Percentiles rank a stretch among this genome's conserved stretches.
Evolutionary conservation across 2,329 filamentous ascomycete species (phyloP).

Genomic region (Fusarium albidum): DNA sequence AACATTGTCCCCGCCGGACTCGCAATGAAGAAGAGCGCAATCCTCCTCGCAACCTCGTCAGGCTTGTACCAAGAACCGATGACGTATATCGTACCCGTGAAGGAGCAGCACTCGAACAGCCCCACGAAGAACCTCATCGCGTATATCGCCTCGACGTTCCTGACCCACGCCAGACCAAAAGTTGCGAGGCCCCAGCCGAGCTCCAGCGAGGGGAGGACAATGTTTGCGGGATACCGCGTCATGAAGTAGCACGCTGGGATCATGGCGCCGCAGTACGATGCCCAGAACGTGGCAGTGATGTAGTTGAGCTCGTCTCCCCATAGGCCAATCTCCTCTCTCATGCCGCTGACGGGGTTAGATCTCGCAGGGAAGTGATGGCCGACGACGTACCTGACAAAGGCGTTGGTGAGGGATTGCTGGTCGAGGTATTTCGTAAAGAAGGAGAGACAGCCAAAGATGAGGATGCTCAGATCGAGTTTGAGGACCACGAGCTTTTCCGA

Average conservation of each 20-base stretch:
- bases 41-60: slow-evolving; percentile 47
- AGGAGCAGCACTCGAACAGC: slow-evolving; percentile 43
- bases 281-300: slow-evolving; percentile 47
- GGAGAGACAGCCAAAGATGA: slow-evolving; percentile 49
- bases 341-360: slow-evolving; percentile 4
- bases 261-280: slow-evolving; percentile 51
- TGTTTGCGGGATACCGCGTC: slow-evolving; percentile 34
- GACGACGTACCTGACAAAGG: slow-evolving; percentile 44
- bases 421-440: slow-evolving; percentile 53
- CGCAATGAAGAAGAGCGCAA: slow-evolving; percentile 52
- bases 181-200: slow-evolving; percentile 39
- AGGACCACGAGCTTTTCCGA: slow-evolving; percentile 46
- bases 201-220: slow-evolving; percentile 47
- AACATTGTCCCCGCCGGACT: slow-evolving; percentile 54
- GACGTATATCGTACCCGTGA: slow-evolving; percentile 48
- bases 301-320: slow-evolving; percentile 24
- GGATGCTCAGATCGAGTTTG: slow-evolving; percentile 48
- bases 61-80: slow-evolving; percentile 56
- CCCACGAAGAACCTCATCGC: slow-evolving; percentile 53
- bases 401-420: slow-evolving; percentile 48
- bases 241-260: slow-evolving; percentile 43
- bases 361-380: slow-evolving; percentile 35
- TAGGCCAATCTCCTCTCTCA: slow-evolving; percentile 18
- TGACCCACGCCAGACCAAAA: slow-evolving; percentile 42
- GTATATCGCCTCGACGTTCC: slow-evolving; percentile 46